Base-by-base conservation (phyloP, 2,329 filamentous ascomycete genomes). In the Penicillium expansum region DNA sequence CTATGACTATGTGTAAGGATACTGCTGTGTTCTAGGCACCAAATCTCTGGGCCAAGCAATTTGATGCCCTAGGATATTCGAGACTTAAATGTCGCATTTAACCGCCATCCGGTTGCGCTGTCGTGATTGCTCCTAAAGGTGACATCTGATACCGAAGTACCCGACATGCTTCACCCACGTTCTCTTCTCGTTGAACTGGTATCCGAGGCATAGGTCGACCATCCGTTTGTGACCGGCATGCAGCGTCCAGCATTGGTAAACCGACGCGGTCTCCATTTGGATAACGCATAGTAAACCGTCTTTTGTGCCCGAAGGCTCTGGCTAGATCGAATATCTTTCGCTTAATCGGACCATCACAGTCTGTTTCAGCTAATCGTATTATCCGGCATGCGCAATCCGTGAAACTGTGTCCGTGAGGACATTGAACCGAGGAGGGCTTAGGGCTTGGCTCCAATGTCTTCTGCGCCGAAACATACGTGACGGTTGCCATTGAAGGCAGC, bases 391-490 rank as follows among this genome's bases (percentile, higher is more conserved):
- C 83, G 78, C 80, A 75, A 73, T 82, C 81, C 85, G 85, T 86
- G 89, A 92, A 70, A 82, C 89, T 90, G 53, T 58, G 63, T 61
- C 63, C 57, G 41, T 41, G 42, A 41, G 61, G 63, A 69, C 62
- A 67, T 67, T 74, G 71, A 85, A 86, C 90, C 89, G 89, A 86
- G 80, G 75, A 79, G 76, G 79, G 80, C 83, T 89, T 96, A 96
- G 92, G 92, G 92, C 96, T 96, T 96, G 92, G 90, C 66, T 92
- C 92, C 90, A 91, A 86, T 79, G 77, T 79, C 80, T 80, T 85
- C 87, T 84, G 82, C 83, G 77, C 77, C 48, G 57, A 53, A 78
- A 60, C 55, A 53, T 47, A 55, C 56, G 64, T 70, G 70, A 66
- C 66, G 70, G 53, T 71, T 71, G 69, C 68, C 73, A 73, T 71